Base-by-base conservation (phyloP, 129 eudicot genomes). In the Centrapalus pauciflorus region DNA sequence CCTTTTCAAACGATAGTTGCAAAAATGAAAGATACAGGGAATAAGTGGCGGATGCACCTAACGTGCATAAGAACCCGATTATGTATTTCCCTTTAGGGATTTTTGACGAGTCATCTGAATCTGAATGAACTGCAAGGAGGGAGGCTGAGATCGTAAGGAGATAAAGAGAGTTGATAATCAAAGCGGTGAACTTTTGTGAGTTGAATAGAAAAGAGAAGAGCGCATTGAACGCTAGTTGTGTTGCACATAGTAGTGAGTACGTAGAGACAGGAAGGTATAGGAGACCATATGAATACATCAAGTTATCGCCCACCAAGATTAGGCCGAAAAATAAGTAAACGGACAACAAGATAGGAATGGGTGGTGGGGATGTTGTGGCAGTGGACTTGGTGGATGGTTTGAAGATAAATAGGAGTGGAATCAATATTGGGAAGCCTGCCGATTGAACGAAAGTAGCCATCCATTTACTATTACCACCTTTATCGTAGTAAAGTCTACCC, bases 391-490 rank as follows among this genome's bases (percentile, higher is more conserved):
- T 45, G 35, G 73, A 25, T 25, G 65, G 33, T 35, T 65, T 25
- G 56, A 65, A 41, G 79, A 68, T 67, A 64, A 79, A 43, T 8
- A 79, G 64, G 64, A 77, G 37, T 43, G 93, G 94, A 8, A 82
- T 50, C 12, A 86, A 61, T 66, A 82, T 74, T 1, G 88, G 94
- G 72, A 82, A 86, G 33, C 88, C 94, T 20, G 82, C 77, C 0
- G 88, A 80, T 77, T 80, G 88, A 21, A 86, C 88, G 17, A 86
- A 77, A 48, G 93, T 85, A 7, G 93, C 81, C 75, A 85, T 82
- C 93, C 93, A 82, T 66, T 79, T 85, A 75, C 93, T 85, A 23
- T 85, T 85, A 5, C 93, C 93, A 16, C 93, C 93, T 66, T 85
- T 71, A 43, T 85, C 85, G 6, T 67, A 85, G 75, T 82, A 85